Conservation (phyloP, 2,329 filamentous ascomycete species). For the Blastomyces silverae region DNA sequence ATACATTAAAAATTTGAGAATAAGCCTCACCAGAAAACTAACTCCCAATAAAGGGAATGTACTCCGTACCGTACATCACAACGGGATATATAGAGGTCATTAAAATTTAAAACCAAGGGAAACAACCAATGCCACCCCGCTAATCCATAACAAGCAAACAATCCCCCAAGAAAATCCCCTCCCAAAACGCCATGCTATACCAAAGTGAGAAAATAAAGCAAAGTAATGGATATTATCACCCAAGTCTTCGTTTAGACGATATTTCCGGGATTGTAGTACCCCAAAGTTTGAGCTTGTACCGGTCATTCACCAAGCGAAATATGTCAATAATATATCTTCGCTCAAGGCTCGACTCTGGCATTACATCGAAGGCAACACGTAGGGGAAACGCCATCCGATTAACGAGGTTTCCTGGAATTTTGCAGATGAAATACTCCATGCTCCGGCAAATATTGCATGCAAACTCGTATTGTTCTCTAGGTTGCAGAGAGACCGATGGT, state of each 20-base stretch:
- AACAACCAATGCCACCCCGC: not conserved
- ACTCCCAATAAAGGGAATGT: not conserved
- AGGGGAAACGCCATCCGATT: conserved; percentile 30
- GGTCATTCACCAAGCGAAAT: conserved; percentile 19
- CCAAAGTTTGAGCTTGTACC: conserved; percentile 14
- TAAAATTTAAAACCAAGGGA: not conserved
- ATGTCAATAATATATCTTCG: conserved; percentile 25
- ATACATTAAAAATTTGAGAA: not conserved
- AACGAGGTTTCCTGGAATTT: conserved; percentile 26
- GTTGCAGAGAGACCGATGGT: conserved; percentile 22
- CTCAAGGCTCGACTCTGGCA: conserved; percentile 27
- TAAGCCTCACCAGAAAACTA: not conserved
- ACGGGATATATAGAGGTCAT: not conserved
- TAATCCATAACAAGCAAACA: not conserved
- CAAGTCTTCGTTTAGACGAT: conserved; percentile 1
- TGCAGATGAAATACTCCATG: conserved; percentile 27
- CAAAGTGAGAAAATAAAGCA: not conserved
- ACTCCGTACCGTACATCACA: not conserved
- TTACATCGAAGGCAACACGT: conserved; percentile 27
- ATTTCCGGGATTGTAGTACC: conserved; percentile 15
- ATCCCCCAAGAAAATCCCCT: not conserved
- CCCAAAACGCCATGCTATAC: not conserved
- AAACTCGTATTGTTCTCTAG: conserved; percentile 26
- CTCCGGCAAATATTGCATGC: conserved; percentile 31
- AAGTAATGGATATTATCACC: not conserved